Evolutionary conservation across 805 yeast genomes (phyloP).

Genomic region (Wickerhamomyces silvicola): DNA sequence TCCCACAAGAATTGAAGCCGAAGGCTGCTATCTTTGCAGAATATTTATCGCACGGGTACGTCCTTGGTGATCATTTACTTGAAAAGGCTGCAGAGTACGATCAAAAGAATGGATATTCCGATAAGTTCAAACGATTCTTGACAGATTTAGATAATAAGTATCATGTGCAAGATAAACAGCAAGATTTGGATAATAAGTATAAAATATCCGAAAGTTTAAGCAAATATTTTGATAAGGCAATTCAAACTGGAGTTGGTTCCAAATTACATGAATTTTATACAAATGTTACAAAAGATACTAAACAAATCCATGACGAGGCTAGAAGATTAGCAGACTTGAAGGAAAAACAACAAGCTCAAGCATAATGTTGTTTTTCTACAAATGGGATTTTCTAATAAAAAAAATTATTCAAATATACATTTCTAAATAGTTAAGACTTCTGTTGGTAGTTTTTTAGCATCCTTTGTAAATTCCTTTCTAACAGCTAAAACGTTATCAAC

Average conservation of each 20-base stretch:
- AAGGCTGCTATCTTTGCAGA: slow-evolving; percentile 71
- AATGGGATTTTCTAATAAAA: no score
- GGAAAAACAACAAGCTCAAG: slow-evolving; percentile 24
- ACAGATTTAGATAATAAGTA: slow-evolving; percentile 51
- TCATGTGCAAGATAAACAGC: slow-evolving; percentile 39
- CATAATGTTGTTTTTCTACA: no score
- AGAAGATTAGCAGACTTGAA: slow-evolving; percentile 59
- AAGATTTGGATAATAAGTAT: slow-evolving; percentile 35
- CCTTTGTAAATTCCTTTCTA: slow-evolving; percentile 63
- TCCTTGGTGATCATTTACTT: slow-evolving; percentile 53
- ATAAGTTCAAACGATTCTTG: slow-evolving; percentile 51
- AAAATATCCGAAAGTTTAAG: slow-evolving; percentile 34
- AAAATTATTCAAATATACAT: no score
- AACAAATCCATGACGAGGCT: slow-evolving; percentile 70
- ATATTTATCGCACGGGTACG: slow-evolving; percentile 67
- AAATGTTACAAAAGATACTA: slow-evolving; percentile 46
- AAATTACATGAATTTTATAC: slow-evolving; percentile 58
- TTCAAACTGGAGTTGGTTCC: slow-evolving; percentile 39
- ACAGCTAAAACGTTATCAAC: slow-evolving; percentile 92
- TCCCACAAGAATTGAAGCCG: slow-evolving; percentile 73
- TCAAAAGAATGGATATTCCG: slow-evolving; percentile 53
- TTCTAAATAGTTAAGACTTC: not conserved
- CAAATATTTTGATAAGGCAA: slow-evolving; percentile 29
- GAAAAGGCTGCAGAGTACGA: slow-evolving; percentile 59
- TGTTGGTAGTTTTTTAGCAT: slow-evolving; percentile 6